Base-by-base conservation (phyloP, 768 basidiomycete species). In the Sistotremastrum niveocremeum region DNA sequence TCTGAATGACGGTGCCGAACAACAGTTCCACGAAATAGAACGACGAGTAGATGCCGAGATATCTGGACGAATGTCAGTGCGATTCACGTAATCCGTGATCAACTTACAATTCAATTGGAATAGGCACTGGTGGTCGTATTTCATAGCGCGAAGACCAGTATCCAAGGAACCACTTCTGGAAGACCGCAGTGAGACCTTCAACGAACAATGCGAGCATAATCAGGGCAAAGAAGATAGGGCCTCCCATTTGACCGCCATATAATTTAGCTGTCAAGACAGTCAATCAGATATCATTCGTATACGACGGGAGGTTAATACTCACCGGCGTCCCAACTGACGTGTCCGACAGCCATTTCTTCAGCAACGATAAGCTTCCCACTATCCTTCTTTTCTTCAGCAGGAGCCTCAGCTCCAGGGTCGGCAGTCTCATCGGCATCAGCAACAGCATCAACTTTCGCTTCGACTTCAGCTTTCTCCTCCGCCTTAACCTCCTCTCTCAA, bases 271-370 rank as follows among this genome's bases (percentile, higher is more conserved):
- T 34, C 7, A 36, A 20, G 12, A 50, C 49, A 46, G 54, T 54
- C 9, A 54, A 45, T 32, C 39, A 54, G 46, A 51, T n/a, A 39
- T 12, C 12, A 28, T 5, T 28, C 38, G 12, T 12, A 3, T 3
- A 39, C 5, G 38, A 39, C 12, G 29, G 12, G 12, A 39, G 38
- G 29, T 39, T 5, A 5, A 3, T 5, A 39, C 29, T n/a, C 12
- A 28, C n/a, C n/a, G n/a, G 73, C 63, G 35, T 61, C 47, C 70
- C 72, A 75, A 39, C 72, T 71, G 31, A 82, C 70, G 48, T 73
- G 74, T 0, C 80, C 79, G 44, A 70, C 66, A 4, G 65, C 70
- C 39, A 81, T 67, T 54, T 84, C 81, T 55, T 84, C 81, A 0
- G 70, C 72, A 5, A 78, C 60, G 41, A 81, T 70, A n/a, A 83